phyloP scores from a whole-genome alignment of 106 monocot species.

The Dendrobium chrysotoxum region DNA sequence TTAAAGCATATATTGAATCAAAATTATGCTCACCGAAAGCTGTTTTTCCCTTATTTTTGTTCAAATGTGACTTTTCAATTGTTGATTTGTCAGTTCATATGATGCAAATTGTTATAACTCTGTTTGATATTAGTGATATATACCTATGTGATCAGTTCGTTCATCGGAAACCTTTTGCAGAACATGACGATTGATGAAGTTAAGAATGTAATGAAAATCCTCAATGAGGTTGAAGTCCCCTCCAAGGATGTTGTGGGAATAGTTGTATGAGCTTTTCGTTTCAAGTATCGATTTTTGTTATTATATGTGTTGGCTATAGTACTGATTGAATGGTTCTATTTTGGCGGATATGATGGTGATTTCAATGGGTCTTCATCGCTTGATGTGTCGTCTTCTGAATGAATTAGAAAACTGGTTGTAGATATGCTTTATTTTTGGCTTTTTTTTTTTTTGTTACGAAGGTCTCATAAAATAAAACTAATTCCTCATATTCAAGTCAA shows the following conservation, averaged over 20 bases:
- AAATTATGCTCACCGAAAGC: neutral
- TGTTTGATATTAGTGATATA: neutral
- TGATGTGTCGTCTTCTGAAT: too few species aligned
- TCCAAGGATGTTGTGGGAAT: conserved; percentile 57
- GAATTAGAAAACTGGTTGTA: too few species aligned
- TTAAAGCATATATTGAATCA: neutral
- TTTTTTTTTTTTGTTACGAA: too few species aligned
- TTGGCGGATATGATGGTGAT: too few species aligned
- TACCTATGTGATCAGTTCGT: neutral
- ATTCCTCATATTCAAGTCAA: too few species aligned
- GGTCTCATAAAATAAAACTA: too few species aligned
- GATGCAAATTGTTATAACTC: neutral
- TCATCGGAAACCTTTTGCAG: conserved; percentile 13
- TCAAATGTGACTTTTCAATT: neutral
- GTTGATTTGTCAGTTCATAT: neutral
- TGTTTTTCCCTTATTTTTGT: neutral
- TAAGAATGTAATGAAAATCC: conserved; percentile 42
- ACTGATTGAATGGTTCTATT: too few species aligned
- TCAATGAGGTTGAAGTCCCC: conserved; percentile 53
- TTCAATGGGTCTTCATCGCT: too few species aligned
- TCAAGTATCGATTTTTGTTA: too few species aligned
- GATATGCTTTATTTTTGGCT: too few species aligned
- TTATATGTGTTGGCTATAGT: too few species aligned
- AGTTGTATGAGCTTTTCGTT: neutral
- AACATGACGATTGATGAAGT: conserved; percentile 48